Evolutionary conservation across 1,139 yeast species (phyloP).

Genomic region (Lodderomyces beijingensis): DNA sequence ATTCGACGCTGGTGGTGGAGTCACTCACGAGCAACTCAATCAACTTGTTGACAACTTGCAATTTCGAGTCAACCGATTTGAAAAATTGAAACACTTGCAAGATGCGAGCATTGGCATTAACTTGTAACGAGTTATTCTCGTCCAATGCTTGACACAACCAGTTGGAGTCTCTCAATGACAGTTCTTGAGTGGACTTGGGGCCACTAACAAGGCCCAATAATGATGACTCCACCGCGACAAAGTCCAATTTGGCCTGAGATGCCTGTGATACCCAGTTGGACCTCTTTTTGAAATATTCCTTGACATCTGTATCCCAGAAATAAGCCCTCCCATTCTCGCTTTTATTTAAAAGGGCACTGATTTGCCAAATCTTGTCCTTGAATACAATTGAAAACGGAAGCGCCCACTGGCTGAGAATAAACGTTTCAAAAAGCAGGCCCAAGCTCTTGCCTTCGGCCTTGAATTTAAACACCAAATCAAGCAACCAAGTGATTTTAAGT

Average conservation of each 20-base stretch:
- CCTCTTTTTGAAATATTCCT: conserved; percentile 33
- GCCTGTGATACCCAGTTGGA: conserved; percentile 42
- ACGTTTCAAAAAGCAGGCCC: conserved; percentile 35
- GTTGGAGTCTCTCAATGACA: conserved; percentile 46
- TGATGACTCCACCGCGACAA: conserved; percentile 50
- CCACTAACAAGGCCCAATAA: conserved; percentile 55
- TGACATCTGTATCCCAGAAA: conserved; percentile 24
- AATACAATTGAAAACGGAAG: conserved; percentile 29
- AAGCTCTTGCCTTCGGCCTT: conserved; percentile 32
- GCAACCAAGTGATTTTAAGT: background rate
- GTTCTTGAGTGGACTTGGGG: conserved; percentile 36
- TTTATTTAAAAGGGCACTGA: conserved; percentile 22
- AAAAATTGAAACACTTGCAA: conserved; percentile 50
- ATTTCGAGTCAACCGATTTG: conserved; percentile 50
- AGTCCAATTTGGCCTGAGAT: conserved; percentile 42
- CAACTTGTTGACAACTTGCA: conserved; percentile 53
- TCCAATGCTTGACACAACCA: conserved; percentile 56
- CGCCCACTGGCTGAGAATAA: conserved; percentile 44
- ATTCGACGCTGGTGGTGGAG: conserved; percentile 30
- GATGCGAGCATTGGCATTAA: conserved; percentile 56
- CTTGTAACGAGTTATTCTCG: conserved; percentile 39
- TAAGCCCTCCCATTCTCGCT: conserved; percentile 30
- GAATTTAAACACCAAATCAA: conserved; percentile 21
- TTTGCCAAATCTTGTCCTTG: conserved; percentile 32
- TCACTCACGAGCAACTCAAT: conserved; percentile 51